A percentile compares a stretch with the other conserved stretches of the same genome.
phyloP scores from a whole-genome alignment of 495 filamentous ascomycete genomes.

The Staphylotrichum longicolle region DNA sequence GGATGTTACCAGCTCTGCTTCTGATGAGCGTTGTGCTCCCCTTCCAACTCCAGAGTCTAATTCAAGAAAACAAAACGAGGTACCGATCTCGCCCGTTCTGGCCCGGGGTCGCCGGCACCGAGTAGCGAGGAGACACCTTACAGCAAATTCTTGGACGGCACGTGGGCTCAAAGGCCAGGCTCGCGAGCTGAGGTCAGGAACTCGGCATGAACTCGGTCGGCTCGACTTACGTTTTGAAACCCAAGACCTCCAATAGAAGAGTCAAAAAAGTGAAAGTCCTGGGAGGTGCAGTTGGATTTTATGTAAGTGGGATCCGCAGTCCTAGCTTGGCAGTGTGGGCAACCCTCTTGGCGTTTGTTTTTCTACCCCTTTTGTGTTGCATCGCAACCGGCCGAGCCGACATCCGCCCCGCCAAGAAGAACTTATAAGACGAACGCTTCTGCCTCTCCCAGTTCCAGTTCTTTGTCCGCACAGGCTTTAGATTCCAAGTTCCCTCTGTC shows the following conservation, averaged over 20 bases:
- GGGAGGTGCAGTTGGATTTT: constrained; percentile 2
- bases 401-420: constrained; percentile 9
- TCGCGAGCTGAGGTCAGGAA: not conserved
- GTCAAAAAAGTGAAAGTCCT: not conserved
- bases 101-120: no score
- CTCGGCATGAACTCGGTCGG: constrained; percentile 1
- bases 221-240: constrained; percentile 15
- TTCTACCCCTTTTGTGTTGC: constrained; percentile 8
- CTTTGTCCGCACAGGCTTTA: not conserved
- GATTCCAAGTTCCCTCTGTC: not conserved
- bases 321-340: constrained; percentile 11
- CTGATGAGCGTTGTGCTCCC: no score
- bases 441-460: not conserved
- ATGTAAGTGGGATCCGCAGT: constrained; percentile 13
- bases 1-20: no score
- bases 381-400: not conserved
- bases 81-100: no score
- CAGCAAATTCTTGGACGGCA: constrained; percentile 3
- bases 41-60: no score
- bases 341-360: constrained; percentile 6
- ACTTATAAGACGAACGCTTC: constrained; percentile 1
- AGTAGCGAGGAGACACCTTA: not conserved
- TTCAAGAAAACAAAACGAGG: no score
- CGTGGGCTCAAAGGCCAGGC: not conserved
- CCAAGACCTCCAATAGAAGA: constrained; percentile 2